Conservation (phyloP, 2,329 filamentous ascomycete species). For the Xylaria sp. region DNA sequence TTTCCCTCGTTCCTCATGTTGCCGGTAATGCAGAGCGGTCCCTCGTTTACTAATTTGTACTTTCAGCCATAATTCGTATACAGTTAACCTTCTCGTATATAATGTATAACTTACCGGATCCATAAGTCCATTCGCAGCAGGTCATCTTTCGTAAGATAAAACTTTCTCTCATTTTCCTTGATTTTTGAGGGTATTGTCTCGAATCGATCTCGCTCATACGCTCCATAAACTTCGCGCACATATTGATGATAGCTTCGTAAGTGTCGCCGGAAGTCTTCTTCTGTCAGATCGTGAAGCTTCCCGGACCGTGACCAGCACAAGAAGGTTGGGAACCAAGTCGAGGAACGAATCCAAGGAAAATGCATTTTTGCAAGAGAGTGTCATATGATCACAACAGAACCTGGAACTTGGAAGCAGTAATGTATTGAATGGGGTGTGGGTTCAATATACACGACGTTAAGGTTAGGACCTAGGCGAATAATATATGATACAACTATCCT, state of each 20-base stretch:
- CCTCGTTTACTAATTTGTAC: background rate
- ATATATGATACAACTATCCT: too few species aligned
- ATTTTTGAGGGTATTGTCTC: background rate
- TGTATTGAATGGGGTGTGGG: too few species aligned
- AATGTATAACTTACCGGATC: background rate
- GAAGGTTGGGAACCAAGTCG: background rate
- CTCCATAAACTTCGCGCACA: background rate
- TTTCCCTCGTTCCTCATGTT: background rate
- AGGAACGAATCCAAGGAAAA: too few species aligned
- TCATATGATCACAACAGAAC: too few species aligned
- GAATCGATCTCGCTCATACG: background rate
- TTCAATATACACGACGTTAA: too few species aligned
- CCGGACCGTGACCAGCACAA: background rate
- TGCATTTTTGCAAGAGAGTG: too few species aligned
- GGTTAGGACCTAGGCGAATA: too few species aligned
- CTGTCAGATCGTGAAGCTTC: background rate
- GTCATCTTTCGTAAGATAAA: background rate
- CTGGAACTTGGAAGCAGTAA: too few species aligned
- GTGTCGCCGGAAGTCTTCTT: background rate
- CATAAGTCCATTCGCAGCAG: background rate
- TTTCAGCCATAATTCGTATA: background rate
- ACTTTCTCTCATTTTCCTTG: background rate
- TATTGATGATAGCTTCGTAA: background rate
- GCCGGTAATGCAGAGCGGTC: background rate
- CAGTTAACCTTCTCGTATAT: too few species aligned